Evolutionary conservation across 31 red algal genomes (phyloP).

Genomic region (Asparagopsis taxiformis): DNA sequence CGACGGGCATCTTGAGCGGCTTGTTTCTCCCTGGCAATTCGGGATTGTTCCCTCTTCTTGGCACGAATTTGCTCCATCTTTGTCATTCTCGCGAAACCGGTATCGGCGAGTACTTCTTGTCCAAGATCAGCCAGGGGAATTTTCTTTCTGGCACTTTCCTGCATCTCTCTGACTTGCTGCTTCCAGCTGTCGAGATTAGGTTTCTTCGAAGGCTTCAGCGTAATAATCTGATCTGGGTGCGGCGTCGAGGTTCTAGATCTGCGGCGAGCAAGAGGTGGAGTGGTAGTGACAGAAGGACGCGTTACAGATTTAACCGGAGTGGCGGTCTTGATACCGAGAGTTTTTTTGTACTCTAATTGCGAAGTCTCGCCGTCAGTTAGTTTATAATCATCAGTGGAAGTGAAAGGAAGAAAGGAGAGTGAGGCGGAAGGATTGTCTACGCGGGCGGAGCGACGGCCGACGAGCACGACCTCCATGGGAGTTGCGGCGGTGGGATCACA

Average conservation of each 20-base stretch:
- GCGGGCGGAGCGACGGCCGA: background rate
- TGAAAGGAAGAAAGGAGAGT: background rate
- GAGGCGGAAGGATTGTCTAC: background rate
- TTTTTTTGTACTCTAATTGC: background rate
- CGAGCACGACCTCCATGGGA: background rate
- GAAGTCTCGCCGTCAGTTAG: background rate
- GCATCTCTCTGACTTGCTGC: background rate
- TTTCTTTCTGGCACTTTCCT: conserved; percentile 9
- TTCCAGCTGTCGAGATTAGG: background rate
- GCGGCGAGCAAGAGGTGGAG: background rate
- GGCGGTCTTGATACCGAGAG: background rate
- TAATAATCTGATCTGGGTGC: background rate
- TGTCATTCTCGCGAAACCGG: background rate
- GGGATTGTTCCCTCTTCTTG: conserved; percentile 9
- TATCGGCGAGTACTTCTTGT: background rate
- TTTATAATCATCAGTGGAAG: background rate
- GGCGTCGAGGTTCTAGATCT: background rate
- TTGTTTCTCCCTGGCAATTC: background rate
- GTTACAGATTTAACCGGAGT: background rate
- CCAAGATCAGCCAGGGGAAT: background rate
- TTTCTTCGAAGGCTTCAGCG: background rate
- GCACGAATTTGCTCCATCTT: conserved; percentile 4
- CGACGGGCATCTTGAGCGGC: background rate
- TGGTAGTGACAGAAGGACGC: background rate
- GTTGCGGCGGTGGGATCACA: background rate